Evolutionary conservation across 495 filamentous ascomycete genomes (phyloP).

Genomic region (Penicillium verhagenii): DNA sequence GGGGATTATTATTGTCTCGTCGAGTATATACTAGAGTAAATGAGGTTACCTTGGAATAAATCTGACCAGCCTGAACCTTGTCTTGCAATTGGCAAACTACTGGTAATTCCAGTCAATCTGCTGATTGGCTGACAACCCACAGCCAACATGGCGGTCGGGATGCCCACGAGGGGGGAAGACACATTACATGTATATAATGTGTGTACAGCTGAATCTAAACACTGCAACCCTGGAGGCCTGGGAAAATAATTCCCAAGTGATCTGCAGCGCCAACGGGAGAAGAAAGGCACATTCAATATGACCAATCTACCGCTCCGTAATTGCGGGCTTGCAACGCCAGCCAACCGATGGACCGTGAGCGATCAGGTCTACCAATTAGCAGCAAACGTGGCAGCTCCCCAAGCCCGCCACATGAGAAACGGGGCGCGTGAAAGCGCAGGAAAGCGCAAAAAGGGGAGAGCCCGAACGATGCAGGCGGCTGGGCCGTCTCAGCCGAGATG

Average conservation of each 20-base stretch:
- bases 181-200: background rate
- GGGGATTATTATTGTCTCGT: too few relatives aligned
- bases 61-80: background rate
- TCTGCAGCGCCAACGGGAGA: background rate
- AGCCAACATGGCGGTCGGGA: slow-evolving; percentile 4
- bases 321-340: background rate
- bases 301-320: background rate
- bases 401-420: background rate
- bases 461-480: background rate
- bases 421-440: background rate
- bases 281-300: background rate
- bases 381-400: background rate
- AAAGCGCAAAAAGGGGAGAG: background rate
- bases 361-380: too few relatives aligned
- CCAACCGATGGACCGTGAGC: background rate
- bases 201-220: background rate
- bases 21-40: too few relatives aligned
- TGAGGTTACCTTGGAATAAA: too few relatives aligned
- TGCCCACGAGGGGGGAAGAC: background rate
- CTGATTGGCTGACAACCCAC: background rate
- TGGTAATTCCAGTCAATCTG: background rate
- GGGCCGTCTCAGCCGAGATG: background rate
- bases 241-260: background rate
- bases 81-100: background rate
- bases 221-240: background rate